These are phyloP conservation scores for Coemansia reversa DNA, from an alignment of 192 early-diverging fungal species.

Conservation along the genomic window DNA sequence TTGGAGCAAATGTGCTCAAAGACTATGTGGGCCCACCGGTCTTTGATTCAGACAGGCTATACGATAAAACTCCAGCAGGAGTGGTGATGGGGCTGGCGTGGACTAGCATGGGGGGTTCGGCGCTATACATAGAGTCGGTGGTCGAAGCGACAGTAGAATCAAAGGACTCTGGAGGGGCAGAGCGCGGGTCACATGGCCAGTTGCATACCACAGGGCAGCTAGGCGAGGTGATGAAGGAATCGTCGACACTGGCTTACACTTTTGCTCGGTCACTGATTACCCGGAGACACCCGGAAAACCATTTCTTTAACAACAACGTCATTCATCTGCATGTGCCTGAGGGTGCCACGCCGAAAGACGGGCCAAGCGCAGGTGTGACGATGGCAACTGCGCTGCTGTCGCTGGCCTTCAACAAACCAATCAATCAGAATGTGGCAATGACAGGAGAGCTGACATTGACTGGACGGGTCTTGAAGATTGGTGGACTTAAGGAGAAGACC, in stretches of 20 bases:
- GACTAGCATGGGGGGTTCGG: conserved; percentile 95
- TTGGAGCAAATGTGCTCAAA: conserved; percentile 73
- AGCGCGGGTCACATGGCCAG: conserved; percentile 36
- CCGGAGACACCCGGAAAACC: conserved; percentile 74
- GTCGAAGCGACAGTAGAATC: conserved; percentile 54
- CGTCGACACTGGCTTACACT: conserved; percentile 92
- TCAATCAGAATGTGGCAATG: conserved; percentile 88
- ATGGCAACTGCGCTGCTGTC: conserved; percentile 96
- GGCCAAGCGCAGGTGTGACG: conserved; percentile 92
- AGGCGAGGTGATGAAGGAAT: conserved; percentile 99
- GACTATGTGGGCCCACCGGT: conserved; percentile 92
- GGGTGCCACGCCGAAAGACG: conserved; percentile 97
- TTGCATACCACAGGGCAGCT: conserved; percentile 92
- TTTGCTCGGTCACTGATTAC: conserved; percentile 85
- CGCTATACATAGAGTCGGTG: conserved; percentile 94
- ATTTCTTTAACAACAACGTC: conserved; percentile 86
- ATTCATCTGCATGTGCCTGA: conserved; percentile 97
- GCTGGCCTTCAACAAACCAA: conserved; percentile 76
- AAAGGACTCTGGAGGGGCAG: conserved; percentile 18
- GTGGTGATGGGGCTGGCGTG: conserved; percentile 99
- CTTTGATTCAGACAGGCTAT: conserved; percentile 87
- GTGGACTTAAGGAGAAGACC: conserved; percentile 95
- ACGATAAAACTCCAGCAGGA: conserved; percentile 86
- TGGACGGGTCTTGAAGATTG: conserved; percentile 96
- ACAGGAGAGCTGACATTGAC: conserved; percentile 98